These are phyloP conservation scores for Parastagonospora avenae DNA, from an alignment of 2,329 filamentous ascomycete genomes.

Conservation along the genomic window DNA sequence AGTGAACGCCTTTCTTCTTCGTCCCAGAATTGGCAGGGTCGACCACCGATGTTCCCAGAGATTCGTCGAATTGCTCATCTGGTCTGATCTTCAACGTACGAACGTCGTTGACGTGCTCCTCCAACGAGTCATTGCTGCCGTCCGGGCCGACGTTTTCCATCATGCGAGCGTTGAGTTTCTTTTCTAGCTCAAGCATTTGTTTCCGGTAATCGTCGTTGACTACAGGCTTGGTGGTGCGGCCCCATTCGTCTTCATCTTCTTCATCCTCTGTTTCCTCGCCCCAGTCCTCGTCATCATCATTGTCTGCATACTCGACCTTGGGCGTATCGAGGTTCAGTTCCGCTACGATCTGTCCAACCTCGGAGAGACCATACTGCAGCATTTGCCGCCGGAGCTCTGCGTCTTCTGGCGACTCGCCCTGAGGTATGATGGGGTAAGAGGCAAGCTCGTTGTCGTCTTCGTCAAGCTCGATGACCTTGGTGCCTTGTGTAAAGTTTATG, in stretches of 20 bases:
- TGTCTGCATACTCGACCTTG: slow-evolving; percentile 55
- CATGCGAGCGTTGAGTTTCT: slow-evolving; percentile 67
- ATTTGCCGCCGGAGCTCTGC: slow-evolving; percentile 82
- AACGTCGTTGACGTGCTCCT: slow-evolving; percentile 61
- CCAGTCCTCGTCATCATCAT: slow-evolving; percentile 59
- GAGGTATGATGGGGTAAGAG: slow-evolving; percentile 64
- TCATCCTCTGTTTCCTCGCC: slow-evolving; percentile 56
- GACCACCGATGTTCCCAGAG: slow-evolving; percentile 12
- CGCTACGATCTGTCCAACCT: slow-evolving; percentile 89
- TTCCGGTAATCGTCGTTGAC: slow-evolving; percentile 76
- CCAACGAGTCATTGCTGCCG: slow-evolving; percentile 39
- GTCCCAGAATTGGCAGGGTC: slow-evolving; percentile 5
- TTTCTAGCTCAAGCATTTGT: slow-evolving; percentile 85
- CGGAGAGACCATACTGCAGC: slow-evolving; percentile 85
- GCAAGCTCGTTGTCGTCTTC: slow-evolving; percentile 49
- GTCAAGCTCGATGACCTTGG: slow-evolving; percentile 51
- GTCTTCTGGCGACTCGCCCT: slow-evolving; percentile 80
- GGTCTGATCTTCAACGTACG: slow-evolving; percentile 58
- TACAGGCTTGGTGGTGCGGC: slow-evolving; percentile 70
- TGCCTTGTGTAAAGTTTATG: slow-evolving; percentile 37
- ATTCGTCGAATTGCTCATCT: slow-evolving; percentile 45
- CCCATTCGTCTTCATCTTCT: slow-evolving; percentile 77
- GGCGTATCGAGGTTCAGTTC: slow-evolving; percentile 83
- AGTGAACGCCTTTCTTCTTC: slow-evolving; percentile 76
- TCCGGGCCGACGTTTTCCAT: slow-evolving; percentile 64